Evolutionary conservation across 2,329 filamentous ascomycete genomes (phyloP).

Genomic region (Scortechinia acanthostroma): DNA sequence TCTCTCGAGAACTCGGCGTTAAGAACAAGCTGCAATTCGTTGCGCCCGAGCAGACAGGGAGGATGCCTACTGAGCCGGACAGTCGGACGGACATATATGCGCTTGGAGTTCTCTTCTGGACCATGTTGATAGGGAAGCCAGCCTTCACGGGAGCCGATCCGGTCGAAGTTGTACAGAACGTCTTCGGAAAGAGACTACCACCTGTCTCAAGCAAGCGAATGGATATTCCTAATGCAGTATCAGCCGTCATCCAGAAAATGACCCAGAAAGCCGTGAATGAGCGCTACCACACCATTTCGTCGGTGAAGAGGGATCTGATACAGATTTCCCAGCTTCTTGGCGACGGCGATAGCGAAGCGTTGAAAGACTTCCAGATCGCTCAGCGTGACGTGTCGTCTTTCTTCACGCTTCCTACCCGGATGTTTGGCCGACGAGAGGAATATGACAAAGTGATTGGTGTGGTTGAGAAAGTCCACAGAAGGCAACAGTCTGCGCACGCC

Average conservation of each 20-base stretch:
- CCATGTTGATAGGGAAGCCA: constrained; percentile 44
- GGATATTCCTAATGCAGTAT: constrained; percentile 51
- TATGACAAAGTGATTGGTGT: constrained; percentile 41
- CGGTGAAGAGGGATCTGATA: constrained; percentile 51
- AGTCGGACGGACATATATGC: constrained; percentile 60
- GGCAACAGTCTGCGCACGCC: constrained; percentile 8
- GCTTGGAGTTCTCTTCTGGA: constrained; percentile 56
- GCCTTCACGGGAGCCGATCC: constrained; percentile 50
- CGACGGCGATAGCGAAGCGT: constrained; percentile 46
- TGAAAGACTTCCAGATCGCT: constrained; percentile 46
- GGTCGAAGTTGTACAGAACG: constrained; percentile 58
- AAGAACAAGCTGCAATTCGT: constrained; percentile 60
- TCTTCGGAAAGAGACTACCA: constrained; percentile 47
- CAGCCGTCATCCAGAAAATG: constrained; percentile 54
- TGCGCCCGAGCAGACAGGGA: constrained; percentile 61
- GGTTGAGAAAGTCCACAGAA: constrained; percentile 44
- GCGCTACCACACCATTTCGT: constrained; percentile 54
- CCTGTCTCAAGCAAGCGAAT: constrained; percentile 45
- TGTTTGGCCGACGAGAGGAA: constrained; percentile 50
- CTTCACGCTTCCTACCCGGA: constrained; percentile 49
- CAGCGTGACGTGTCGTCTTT: constrained; percentile 57
- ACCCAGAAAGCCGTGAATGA: constrained; percentile 58
- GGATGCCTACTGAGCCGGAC: constrained; percentile 57
- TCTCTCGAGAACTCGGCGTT: constrained; percentile 51
- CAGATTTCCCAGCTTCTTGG: constrained; percentile 45